Conservation (phyloP, 305 asterid genomes). For the Stenogyne calaminthoides region DNA sequence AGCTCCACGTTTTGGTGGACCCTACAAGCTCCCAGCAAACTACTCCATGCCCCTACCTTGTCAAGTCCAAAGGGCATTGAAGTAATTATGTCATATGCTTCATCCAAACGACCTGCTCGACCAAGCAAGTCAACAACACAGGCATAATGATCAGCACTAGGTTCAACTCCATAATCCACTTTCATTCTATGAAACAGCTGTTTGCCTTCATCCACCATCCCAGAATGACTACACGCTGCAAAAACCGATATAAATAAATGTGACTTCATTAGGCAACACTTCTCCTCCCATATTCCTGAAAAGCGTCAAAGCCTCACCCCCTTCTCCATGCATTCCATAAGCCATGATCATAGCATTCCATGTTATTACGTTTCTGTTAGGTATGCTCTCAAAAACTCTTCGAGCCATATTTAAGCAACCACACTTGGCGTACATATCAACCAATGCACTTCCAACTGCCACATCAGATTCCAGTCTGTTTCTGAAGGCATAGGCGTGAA, state of each 20-base stretch:
- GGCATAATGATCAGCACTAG: conserved; percentile 73
- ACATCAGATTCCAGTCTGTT: conserved; percentile 56
- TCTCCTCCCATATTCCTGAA: conserved; percentile 52
- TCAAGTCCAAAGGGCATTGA: conserved; percentile 53
- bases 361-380: conserved; percentile 61
- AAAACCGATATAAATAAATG: conserved; percentile 68
- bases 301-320: conserved; percentile 57
- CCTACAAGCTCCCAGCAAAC: conserved; percentile 76
- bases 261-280: conserved; percentile 64
- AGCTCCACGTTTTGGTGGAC: conserved; percentile 64
- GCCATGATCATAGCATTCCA: conserved; percentile 87
- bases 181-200: conserved; percentile 62
- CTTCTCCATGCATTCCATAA: conserved; percentile 85
- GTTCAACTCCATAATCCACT: conserved; percentile 47
- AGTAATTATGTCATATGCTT: conserved; percentile 54
- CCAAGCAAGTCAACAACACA: conserved; percentile 81
- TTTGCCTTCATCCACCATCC: conserved; percentile 71
- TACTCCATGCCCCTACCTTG: conserved; percentile 75
- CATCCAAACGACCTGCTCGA: conserved; percentile 72
- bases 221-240: conserved; percentile 82
- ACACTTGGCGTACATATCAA: conserved; percentile 85
- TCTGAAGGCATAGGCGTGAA: conserved; percentile 66
- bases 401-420: conserved; percentile 70
- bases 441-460: conserved; percentile 78
- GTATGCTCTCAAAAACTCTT: conserved; percentile 64